Evolutionary conservation across 2,329 filamentous ascomycete genomes (phyloP).

Genomic region (Fusarium heterosporum): DNA sequence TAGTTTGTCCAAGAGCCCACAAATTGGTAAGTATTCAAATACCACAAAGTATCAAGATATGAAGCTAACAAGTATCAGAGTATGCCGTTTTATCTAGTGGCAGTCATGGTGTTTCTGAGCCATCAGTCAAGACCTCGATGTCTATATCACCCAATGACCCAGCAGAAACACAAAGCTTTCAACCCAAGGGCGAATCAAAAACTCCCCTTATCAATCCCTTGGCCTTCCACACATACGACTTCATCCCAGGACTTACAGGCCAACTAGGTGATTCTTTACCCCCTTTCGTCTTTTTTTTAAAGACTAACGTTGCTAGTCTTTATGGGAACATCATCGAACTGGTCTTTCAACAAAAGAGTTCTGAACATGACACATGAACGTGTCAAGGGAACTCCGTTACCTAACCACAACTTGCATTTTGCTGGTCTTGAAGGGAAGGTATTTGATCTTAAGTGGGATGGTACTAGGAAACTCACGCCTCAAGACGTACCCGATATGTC

Average conservation of each 20-base stretch:
- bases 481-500: conserved; percentile 15
- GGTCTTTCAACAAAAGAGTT: conserved; percentile 41
- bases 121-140: background rate
- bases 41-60: rapidly evolving
- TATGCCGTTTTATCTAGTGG: background rate
- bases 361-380: conserved; percentile 38
- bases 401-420: conserved; percentile 30
- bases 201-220: conserved; percentile 35
- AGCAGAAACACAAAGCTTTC: background rate
- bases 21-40: background rate
- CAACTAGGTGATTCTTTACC: conserved; percentile 9
- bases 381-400: conserved; percentile 25
- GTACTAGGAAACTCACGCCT: background rate
- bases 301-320: conserved; percentile 20
- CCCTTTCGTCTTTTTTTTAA: background rate
- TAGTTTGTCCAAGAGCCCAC: background rate
- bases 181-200: conserved; percentile 9
- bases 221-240: conserved; percentile 39
- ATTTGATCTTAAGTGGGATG: conserved; percentile 35
- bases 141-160: conserved; percentile 4
- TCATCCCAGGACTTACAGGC: conserved; percentile 29
- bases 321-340: conserved; percentile 39
- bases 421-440: conserved; percentile 30
- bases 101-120: background rate
- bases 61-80: conserved; percentile 1